Conservation (phyloP, 495 filamentous ascomycete species). For the Podospora comata region DNA sequence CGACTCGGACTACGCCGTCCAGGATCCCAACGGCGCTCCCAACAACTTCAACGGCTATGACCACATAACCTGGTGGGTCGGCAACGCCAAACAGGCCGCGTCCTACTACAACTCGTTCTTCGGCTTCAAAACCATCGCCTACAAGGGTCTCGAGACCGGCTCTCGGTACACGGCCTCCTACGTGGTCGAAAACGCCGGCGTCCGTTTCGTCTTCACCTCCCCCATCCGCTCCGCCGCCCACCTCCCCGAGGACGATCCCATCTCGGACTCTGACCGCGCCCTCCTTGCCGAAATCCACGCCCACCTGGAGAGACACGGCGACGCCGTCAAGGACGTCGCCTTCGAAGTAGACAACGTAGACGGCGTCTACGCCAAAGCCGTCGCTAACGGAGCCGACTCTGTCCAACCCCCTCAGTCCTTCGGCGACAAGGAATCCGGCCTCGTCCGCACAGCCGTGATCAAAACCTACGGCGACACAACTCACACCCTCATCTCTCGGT, state of each 20-base stretch:
- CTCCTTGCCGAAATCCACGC: conserved; percentile 65
- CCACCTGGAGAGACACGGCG: conserved; percentile 78
- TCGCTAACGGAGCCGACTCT: conserved; percentile 62
- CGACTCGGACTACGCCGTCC: conserved; percentile 42
- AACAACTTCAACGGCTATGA: conserved; percentile 75
- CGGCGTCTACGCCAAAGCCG: conserved; percentile 66
- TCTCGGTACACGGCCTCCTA: conserved; percentile 70
- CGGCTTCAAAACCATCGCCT: conserved; percentile 77
- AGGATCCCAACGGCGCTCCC: conserved; percentile 35
- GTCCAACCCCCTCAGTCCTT: conserved; percentile 56
- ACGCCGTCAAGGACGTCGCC: conserved; percentile 86
- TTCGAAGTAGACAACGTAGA: conserved; percentile 86
- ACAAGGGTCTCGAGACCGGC: conserved; percentile 83
- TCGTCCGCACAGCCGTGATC: conserved; percentile 68
- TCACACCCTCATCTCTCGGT: conserved; percentile 75
- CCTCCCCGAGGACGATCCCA: conserved; percentile 49
- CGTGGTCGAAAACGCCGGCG: conserved; percentile 71
- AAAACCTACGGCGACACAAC: conserved; percentile 89
- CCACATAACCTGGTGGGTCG: conserved; percentile 89
- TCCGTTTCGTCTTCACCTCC: conserved; percentile 81
- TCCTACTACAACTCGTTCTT: conserved; percentile 80
- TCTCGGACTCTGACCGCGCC: conserved; percentile 50
- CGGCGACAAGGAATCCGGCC: conserved; percentile 52
- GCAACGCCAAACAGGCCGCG: conserved; percentile 91
- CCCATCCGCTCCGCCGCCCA: conserved; percentile 63